Evolutionary conservation across 2,329 filamentous ascomycete genomes (phyloP).

Genomic region (Colletotrichum sp.): DNA sequence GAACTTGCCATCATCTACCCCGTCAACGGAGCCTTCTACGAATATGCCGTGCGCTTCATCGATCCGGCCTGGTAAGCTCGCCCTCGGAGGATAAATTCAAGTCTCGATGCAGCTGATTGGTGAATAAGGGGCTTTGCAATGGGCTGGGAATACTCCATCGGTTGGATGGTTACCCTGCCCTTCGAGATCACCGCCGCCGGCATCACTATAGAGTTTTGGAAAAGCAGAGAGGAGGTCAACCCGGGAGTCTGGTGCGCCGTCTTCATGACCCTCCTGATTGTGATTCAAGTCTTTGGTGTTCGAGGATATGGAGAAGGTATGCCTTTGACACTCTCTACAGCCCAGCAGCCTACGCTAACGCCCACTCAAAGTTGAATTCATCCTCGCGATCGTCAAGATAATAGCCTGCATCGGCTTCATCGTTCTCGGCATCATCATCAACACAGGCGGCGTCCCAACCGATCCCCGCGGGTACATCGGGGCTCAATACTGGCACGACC

Average conservation of each 20-base stretch:
- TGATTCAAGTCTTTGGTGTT: conserved; percentile 74
- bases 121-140: conserved; percentile 49
- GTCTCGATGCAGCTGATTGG: not conserved
- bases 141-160: conserved; percentile 47
- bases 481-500: not conserved
- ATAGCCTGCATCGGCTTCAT: not conserved
- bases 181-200: conserved; percentile 69
- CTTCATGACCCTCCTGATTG: conserved; percentile 66
- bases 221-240: conserved; percentile 68
- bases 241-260: conserved; percentile 80
- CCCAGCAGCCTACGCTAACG: conserved; percentile 66
- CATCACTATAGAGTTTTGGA: conserved; percentile 81
- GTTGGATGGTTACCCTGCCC: not conserved
- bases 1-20: conserved; percentile 65
- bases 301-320: conserved; percentile 70
- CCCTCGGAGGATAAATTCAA: fast-evolving
- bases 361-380: conserved; percentile 67
- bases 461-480: conserved; percentile 56
- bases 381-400: conserved; percentile 58
- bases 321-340: conserved; percentile 49
- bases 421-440: not conserved
- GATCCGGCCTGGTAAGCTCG: conserved; percentile 55
- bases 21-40: conserved; percentile 65
- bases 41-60: conserved; percentile 64
- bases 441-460: conserved; percentile 15